phyloP scores from a whole-genome alignment of 2,329 filamentous ascomycete species.

The Ceratocystis albifundus region DNA sequence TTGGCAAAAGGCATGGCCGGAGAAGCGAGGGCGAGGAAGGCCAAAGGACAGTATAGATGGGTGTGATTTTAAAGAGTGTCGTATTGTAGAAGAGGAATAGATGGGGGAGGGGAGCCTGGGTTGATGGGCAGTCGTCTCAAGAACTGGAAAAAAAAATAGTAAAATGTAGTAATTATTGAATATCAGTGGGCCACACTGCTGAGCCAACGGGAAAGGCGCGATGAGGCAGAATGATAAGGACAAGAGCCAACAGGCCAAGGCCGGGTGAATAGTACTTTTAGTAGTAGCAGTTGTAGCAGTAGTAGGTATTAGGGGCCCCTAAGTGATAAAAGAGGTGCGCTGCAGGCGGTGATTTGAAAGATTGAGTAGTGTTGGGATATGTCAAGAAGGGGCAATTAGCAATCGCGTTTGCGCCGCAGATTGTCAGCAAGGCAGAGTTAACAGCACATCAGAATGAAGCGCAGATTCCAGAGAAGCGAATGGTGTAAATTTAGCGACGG shows the following conservation, averaged over 20 bases:
- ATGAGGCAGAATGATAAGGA: background rate
- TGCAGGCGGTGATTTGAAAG: background rate
- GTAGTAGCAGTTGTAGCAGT: too few species aligned
- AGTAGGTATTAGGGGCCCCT: too few species aligned
- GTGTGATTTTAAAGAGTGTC: background rate
- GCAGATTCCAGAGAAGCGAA: slow-evolving; percentile 22
- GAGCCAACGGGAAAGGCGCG: slow-evolving; percentile 14
- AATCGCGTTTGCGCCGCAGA: slow-evolving; percentile 21
- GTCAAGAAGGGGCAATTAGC: slow-evolving; percentile 10
- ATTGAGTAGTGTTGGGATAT: too few species aligned
- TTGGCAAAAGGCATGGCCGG: slow-evolving; percentile 12
- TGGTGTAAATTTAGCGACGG: slow-evolving; percentile 31
- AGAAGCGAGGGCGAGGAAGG: slow-evolving; percentile 9
- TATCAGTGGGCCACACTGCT: slow-evolving; percentile 20
- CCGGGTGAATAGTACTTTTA: background rate
- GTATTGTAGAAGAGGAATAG: background rate
- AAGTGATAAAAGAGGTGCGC: slow-evolving; percentile 14
- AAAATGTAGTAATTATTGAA: background rate
- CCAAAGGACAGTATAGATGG: background rate
- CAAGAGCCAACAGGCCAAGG: background rate
- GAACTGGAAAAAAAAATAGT: slow-evolving; percentile 11
- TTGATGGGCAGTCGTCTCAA: slow-evolving; percentile 4
- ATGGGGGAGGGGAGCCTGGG: background rate
- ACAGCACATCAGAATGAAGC: slow-evolving; percentile 22
- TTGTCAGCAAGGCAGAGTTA: slow-evolving; percentile 10